Evolutionary conservation across 2,329 filamentous ascomycete genomes (phyloP), one percentile per base, ranked within the genome.

Genomic region (Ophiostoma sp.): DNA sequence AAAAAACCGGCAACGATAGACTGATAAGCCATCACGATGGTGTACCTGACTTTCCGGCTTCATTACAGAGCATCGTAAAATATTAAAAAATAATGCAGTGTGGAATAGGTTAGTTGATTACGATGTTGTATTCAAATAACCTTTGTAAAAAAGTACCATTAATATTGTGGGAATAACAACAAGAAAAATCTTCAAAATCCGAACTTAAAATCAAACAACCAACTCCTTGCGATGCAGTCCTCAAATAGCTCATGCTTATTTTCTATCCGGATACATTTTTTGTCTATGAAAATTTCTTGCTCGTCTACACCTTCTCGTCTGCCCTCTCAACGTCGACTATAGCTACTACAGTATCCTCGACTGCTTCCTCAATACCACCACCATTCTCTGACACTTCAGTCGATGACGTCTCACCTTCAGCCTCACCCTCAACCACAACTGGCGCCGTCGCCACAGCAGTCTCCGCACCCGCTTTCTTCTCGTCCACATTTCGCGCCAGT

Each of bases 1-100:
- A 19, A 3, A 19, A 61, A 12, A 57, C 69, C 55, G 69, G 55
- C 45, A 25, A 33, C 31, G 55, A 71, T 71, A 71, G 55, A 55
- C 69, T 61, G 57, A 63, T 63, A 36, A 70, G 48, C 48, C 45
- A 5, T 52, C 48, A 52, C 48, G 48, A 22, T 22, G 19, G 19
- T 22, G 19, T 22, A 22, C 9, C 19, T n/a, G 3, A 22, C 5
- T 6, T n/a, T n/a, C 8, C 39, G 48, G 19, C 19, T 52, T 22
- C 48, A 52, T n/a, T 19, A n/a, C n/a, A n/a, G n/a, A n/a, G n/a
- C n/a, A n/a, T n/a, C n/a, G n/a, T n/a, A n/a, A n/a, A n/a, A n/a
- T n/a, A n/a, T n/a, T n/a, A n/a, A n/a, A n/a, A n/a, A n/a, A n/a
- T n/a, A n/a, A n/a, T n/a, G n/a, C n/a, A n/a, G n/a, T n/a, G n/a